Conservation (phyloP, 495 filamentous ascomycete species). For the Podospora fimiseda region DNA sequence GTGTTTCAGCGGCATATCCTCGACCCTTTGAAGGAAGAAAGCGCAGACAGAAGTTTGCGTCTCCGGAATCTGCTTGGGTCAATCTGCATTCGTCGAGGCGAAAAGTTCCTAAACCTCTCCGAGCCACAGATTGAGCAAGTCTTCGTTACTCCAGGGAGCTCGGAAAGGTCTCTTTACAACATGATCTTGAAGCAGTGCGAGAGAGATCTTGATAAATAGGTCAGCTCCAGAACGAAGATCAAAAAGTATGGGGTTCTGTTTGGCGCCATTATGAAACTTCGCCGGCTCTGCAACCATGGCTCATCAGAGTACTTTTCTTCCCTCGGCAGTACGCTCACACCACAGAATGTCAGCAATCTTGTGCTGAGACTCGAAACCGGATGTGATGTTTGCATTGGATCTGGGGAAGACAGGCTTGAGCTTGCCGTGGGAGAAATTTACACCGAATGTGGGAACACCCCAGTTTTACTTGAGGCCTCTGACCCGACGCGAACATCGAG, state of each 20-base stretch:
- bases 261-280: slow-evolving; percentile 32
- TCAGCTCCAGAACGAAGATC: background rate
- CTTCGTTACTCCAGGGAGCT: background rate
- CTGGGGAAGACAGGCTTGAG: background rate
- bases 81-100: background rate
- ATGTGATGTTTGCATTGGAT: background rate
- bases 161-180: background rate
- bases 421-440: background rate
- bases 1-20: background rate
- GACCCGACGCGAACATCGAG: background rate
- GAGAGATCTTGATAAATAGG: background rate
- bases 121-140: background rate
- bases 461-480: background rate
- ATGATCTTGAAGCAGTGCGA: background rate
- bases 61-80: background rate
- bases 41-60: background rate
- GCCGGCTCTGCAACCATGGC: slow-evolving; percentile 42
- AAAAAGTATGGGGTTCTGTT: slow-evolving; percentile 21
- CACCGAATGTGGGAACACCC: background rate
- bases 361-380: no score
- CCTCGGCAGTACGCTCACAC: no score
- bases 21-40: background rate
- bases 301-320: no score
- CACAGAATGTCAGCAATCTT: no score
- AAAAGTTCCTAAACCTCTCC: background rate